Conservation (phyloP, 2,329 filamentous ascomycete species). For the Thielaviopsis cerberus region DNA sequence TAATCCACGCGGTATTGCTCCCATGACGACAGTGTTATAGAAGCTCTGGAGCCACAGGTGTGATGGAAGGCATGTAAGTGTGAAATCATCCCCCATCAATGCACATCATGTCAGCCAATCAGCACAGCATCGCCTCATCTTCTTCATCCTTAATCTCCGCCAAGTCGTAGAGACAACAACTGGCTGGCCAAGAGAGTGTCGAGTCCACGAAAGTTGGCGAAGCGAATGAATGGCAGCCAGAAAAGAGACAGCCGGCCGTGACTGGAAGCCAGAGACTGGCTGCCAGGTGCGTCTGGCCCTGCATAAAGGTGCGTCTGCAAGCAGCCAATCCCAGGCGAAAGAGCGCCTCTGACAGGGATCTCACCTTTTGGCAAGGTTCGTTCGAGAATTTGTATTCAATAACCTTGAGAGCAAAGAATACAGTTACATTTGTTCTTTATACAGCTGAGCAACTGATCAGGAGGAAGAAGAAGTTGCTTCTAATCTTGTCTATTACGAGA, state of each 20-base stretch:
- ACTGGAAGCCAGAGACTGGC: background rate
- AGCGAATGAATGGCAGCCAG: background rate
- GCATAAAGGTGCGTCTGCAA: background rate
- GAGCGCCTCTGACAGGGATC: background rate
- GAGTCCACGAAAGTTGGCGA: no score
- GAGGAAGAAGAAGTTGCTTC: background rate
- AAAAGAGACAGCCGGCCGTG: background rate
- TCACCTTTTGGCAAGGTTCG: no score
- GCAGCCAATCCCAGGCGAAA: background rate
- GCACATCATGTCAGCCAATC: background rate
- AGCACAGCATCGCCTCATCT: background rate
- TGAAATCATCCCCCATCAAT: background rate
- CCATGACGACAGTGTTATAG: background rate
- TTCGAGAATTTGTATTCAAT: no score
- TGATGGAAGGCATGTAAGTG: background rate
- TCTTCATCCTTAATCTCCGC: background rate
- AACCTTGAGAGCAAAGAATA: no score
- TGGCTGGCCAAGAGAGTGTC: background rate
- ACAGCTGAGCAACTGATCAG: no score
- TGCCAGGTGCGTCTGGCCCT: background rate
- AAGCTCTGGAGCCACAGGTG: background rate
- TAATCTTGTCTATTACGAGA: background rate
- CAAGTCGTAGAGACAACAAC: background rate
- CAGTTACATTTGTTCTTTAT: no score
- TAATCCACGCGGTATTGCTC: no score